Evolutionary conservation across 2,329 filamentous ascomycete species (phyloP).

Genomic region (Furcasterigmium sp.): DNA sequence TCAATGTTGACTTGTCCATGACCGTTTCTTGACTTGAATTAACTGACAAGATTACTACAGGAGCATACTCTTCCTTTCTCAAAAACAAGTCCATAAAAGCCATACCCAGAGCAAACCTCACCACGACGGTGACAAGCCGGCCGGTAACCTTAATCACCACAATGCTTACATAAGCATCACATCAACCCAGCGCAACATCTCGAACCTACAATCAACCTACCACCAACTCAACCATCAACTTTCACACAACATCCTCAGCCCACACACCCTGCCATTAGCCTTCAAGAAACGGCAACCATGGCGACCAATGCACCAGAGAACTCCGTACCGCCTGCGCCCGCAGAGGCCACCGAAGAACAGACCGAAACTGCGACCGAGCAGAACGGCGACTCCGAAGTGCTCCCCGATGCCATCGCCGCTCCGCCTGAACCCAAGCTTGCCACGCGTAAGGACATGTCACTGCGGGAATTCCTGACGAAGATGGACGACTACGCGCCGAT

Average conservation of each 20-base stretch:
- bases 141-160: too few relatives aligned
- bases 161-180: too few relatives aligned
- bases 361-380: conserved; percentile 6
- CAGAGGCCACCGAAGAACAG: conserved; percentile 8
- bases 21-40: too few relatives aligned
- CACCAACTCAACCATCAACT: neutral
- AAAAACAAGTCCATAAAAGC: too few relatives aligned
- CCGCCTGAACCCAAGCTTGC: conserved; percentile 59
- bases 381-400: conserved; percentile 19
- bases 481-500: conserved; percentile 99
- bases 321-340: conserved; percentile 18
- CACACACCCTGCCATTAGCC: neutral
- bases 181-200: too few relatives aligned
- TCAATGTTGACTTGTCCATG: too few relatives aligned
- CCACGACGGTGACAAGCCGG: too few relatives aligned
- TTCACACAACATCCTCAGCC: conserved; percentile 5
- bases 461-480: conserved; percentile 89
- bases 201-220: too few relatives aligned
- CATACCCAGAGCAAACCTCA: too few relatives aligned
- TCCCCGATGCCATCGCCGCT: conserved; percentile 37
- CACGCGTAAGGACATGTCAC: conserved; percentile 82
- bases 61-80: too few relatives aligned
- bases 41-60: too few relatives aligned
- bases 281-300: conserved; percentile 19
- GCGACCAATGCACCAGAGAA: conserved; percentile 28